A percentile compares a stretch with the other conserved stretches of the same genome.
These are phyloP conservation scores for Poronia punctata DNA, from an alignment of 495 filamentous ascomycete species.

Conservation along the genomic window DNA sequence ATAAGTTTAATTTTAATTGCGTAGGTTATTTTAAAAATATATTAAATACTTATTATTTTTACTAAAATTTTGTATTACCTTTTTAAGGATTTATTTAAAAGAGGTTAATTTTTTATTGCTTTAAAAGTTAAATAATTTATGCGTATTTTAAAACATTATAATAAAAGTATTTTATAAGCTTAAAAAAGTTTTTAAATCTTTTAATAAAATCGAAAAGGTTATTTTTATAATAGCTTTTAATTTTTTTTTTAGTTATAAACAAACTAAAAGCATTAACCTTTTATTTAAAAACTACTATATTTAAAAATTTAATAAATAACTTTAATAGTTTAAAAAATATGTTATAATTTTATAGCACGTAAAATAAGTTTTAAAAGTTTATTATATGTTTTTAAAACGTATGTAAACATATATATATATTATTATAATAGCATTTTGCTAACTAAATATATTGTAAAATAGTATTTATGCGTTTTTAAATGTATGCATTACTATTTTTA, in stretches of 20 bases:
- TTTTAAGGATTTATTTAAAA: not conserved
- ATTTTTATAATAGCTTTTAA: not conserved
- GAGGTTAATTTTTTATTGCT: not conserved
- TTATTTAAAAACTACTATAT: not conserved
- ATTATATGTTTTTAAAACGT: constrained; percentile 1
- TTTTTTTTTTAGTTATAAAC: constrained; percentile 1
- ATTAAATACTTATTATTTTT: constrained; percentile 1
- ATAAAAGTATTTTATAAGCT: constrained; percentile 1
- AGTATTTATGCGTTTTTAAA: constrained; percentile 6
- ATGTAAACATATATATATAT: not conserved
- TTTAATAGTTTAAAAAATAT: constrained; percentile 3
- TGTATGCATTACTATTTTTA: not conserved
- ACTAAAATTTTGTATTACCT: not conserved
- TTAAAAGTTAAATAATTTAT: not conserved
- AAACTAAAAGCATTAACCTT: constrained; percentile 1
- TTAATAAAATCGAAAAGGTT: not conserved
- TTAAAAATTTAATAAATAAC: constrained; percentile 3
- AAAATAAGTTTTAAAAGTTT: not conserved
- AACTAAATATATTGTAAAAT: not conserved
- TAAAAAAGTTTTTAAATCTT: constrained; percentile 3
- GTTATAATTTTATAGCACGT: not conserved
- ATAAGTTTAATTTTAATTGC: constrained; percentile 3
- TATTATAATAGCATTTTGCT: constrained; percentile 5
- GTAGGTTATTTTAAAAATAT: not conserved
- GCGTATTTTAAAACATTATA: constrained; percentile 3